phyloP scores from a whole-genome alignment of 257 asterid genomes.

The Knoxia roxburghii region DNA sequence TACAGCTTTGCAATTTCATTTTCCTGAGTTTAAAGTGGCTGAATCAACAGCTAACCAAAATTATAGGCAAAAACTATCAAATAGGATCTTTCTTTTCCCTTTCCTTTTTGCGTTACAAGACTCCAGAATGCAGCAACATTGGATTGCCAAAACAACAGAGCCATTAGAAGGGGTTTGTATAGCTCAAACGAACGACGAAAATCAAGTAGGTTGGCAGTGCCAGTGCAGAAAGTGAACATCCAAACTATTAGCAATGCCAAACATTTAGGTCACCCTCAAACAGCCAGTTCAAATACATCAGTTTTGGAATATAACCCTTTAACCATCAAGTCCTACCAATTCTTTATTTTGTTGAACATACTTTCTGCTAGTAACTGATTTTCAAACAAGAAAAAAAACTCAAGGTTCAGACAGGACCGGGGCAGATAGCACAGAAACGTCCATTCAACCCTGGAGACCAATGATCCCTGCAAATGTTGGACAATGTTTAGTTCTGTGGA shows the following conservation, averaged over 20 bases:
- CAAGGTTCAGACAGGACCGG: slow-evolving; percentile 1
- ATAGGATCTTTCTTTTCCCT: no score
- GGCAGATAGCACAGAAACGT: background rate
- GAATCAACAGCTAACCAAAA: no score
- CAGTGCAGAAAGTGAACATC: background rate
- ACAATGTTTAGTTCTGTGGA: background rate
- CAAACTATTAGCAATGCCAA: background rate
- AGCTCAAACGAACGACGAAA: background rate
- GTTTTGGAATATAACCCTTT: background rate
- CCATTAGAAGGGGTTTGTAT: background rate
- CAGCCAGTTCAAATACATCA: slow-evolving; percentile 4
- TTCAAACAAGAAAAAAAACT: background rate
- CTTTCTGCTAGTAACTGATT: slow-evolving; percentile 3
- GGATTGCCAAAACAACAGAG: background rate
- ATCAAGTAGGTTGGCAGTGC: background rate
- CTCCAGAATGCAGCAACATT: background rate
- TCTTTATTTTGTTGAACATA: slow-evolving; percentile 8
- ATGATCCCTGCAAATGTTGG: slow-evolving; percentile 65
- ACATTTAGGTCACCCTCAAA: background rate
- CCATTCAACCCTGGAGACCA: slow-evolving; percentile 79
- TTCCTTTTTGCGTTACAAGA: background rate
- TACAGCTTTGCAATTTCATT: background rate
- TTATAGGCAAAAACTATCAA: no score
- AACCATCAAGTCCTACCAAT: background rate
- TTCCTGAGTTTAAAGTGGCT: no score